A percentile compares a stretch with the other conserved stretches of the same genome.
phyloP scores from a whole-genome alignment of 2,329 filamentous ascomycete species.

The Dactylellina cionopaga region DNA sequence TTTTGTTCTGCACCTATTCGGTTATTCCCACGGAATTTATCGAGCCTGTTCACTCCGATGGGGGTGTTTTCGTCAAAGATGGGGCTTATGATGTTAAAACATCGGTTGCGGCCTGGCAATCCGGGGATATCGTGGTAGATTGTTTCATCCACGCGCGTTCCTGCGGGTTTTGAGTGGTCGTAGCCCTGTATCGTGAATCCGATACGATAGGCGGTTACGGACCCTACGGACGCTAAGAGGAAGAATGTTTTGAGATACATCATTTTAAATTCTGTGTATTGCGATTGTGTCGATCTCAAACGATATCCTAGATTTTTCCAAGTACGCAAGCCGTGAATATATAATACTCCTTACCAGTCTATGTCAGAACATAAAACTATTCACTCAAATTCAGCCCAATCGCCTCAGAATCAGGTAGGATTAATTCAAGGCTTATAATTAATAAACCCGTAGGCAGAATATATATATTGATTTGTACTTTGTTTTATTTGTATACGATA shows the following conservation, averaged over 20 bases:
- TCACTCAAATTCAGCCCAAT: too few relatives aligned
- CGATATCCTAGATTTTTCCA: too few relatives aligned
- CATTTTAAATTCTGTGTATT: background rate
- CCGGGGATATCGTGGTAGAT: slow-evolving; percentile 8
- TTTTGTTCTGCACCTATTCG: background rate
- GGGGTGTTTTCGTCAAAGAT: slow-evolving; percentile 8
- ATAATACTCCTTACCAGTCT: too few relatives aligned
- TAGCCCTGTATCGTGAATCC: slow-evolving; percentile 24
- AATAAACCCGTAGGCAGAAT: too few relatives aligned
- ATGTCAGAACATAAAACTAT: too few relatives aligned
- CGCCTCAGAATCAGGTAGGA: too few relatives aligned
- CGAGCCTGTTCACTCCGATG: background rate
- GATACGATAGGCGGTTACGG: slow-evolving; percentile 9
- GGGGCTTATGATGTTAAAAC: slow-evolving; percentile 28
- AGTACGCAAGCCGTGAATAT: too few relatives aligned
- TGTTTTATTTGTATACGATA: too few relatives aligned
- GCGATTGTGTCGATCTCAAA: too few relatives aligned
- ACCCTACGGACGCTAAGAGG: background rate
- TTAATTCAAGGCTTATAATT: too few relatives aligned
- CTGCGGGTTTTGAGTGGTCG: background rate
- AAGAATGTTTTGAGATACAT: background rate
- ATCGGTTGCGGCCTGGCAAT: slow-evolving; percentile 10
- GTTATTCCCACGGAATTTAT: slow-evolving; percentile 12
- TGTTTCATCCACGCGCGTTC: background rate
- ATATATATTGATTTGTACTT: too few relatives aligned